These are phyloP conservation scores for Volvariella surrecta DNA, from an alignment of 1,284 basidiomycete species.

Conservation along the genomic window DNA sequence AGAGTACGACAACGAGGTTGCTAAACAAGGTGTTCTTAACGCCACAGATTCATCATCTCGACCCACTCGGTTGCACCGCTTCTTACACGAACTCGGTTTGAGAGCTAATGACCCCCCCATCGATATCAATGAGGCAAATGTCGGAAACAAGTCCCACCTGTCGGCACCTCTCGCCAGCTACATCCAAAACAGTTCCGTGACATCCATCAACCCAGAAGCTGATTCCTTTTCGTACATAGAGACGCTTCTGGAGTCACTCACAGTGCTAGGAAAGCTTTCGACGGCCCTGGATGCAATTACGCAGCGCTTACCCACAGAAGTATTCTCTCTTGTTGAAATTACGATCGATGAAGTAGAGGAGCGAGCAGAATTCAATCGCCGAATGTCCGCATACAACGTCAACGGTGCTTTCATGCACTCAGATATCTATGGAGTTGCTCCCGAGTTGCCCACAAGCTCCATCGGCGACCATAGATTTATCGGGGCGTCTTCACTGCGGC, in stretches of 20 bases:
- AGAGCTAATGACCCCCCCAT: slow-evolving; percentile 78
- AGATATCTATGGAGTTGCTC: slow-evolving; percentile 46
- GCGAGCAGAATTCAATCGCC: slow-evolving; percentile 65
- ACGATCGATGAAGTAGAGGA: slow-evolving; percentile 92
- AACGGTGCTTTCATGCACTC: slow-evolving; percentile 24
- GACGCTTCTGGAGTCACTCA: slow-evolving; percentile 86
- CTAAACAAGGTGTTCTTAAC: slow-evolving; percentile 16
- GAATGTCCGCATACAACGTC: slow-evolving; percentile 36
- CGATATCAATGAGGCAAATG: slow-evolving; percentile 52
- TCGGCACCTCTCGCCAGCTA: slow-evolving; percentile 10
- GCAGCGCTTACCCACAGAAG: slow-evolving; percentile 80
- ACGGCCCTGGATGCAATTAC: slow-evolving; percentile 78
- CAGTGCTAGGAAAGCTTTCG: slow-evolving; percentile 85
- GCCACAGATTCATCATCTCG: slow-evolving; percentile 26
- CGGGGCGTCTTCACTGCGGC: slow-evolving; percentile 46
- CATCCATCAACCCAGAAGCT: slow-evolving; percentile 72
- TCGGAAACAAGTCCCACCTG: slow-evolving; percentile 15
- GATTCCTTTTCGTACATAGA: slow-evolving; percentile 96
- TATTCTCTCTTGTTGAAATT: slow-evolving; percentile 79
- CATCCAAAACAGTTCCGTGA: slow-evolving; percentile 9
- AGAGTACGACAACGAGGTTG: slow-evolving; percentile 47
- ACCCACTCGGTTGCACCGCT: slow-evolving; percentile 44
- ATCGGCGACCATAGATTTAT: slow-evolving; percentile 20
- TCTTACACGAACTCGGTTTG: slow-evolving; percentile 62
- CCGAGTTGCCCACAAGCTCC: slow-evolving; percentile 17